Conservation (phyloP, 345 rosid genomes). For the Arabis alpina region DNA sequence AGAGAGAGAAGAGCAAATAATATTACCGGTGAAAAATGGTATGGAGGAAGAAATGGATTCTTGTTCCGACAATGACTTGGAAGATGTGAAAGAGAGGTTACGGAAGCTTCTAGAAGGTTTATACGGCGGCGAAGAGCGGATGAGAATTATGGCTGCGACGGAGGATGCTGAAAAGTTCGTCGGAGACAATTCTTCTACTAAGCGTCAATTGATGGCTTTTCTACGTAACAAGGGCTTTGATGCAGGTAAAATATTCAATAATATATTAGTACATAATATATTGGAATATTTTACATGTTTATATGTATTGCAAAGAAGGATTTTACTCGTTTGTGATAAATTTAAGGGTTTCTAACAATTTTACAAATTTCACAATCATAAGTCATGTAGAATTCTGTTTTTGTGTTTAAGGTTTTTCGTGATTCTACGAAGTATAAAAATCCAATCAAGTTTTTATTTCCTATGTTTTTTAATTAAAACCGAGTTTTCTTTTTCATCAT, state of each 20-base stretch:
- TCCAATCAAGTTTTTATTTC: too few species aligned
- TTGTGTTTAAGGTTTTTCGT: neutral
- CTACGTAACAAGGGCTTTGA: slow-evolving; percentile 68
- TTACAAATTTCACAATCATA: too few species aligned
- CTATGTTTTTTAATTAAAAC: neutral
- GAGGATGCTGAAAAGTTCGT: slow-evolving; percentile 37
- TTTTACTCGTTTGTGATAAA: neutral
- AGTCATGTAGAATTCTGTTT: neutral
- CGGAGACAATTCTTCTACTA: slow-evolving; percentile 32
- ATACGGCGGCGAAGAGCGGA: slow-evolving; percentile 37
- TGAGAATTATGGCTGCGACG: slow-evolving; percentile 40
- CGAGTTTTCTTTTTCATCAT: neutral
- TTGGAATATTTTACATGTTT: neutral
- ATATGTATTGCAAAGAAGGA: neutral
- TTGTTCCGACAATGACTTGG: slow-evolving; percentile 40
- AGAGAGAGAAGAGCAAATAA: slow-evolving; percentile 49
- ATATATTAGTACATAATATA: neutral
- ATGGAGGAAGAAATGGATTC: slow-evolving; percentile 8
- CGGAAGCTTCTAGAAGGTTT: slow-evolving; percentile 36
- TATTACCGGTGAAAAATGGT: neutral
- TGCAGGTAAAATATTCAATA: slow-evolving; percentile 55
- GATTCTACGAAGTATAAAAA: too few species aligned
- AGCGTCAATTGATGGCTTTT: slow-evolving; percentile 57
- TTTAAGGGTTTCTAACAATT: neutral
- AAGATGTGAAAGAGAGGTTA: slow-evolving; percentile 50